Evolutionary conservation across 2,329 filamentous ascomycete species (phyloP), one percentile per base, ranked within the genome.

Genomic region (Phyllosticta citrichinensis): DNA sequence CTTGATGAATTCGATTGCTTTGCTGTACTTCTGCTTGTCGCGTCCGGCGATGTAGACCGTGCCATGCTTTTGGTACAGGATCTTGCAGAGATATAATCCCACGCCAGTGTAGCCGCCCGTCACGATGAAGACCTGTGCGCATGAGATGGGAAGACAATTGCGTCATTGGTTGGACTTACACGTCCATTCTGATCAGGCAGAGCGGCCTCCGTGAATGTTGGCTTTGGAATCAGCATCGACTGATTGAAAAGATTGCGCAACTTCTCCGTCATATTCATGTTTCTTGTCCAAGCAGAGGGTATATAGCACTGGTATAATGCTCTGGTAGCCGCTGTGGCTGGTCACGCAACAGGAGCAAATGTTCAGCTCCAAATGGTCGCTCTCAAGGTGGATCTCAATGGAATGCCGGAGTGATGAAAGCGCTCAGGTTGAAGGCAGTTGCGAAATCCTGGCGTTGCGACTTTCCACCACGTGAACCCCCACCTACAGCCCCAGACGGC

Each of bases 11-110:
- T 47, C 40, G 40, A 47, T n/a, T 14, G 80, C 80, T 1, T 68
- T 63, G 2, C 70, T 67, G 14, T 73, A 79, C 63, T 80, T 80
- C 12, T 74, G 68, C 25, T 73, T 66, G 3, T 70, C 77, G 30
- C 82, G 80, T 2, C 77, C 77, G 4, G 81, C 80, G 24, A 83
- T 68, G 68, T 83, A 85, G 14, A 85, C 77, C 1, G 73, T 82
- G 50, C 74, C 81, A 60, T 82, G 80, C 35, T 75, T 76, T 11
- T 71, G 68, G 68, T 85, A 85, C 14, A 86, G 74, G 2, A 85
- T 76, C 50, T 76, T 76, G 35, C 73, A 73, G 22, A 84, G 73
- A 64, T 83, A 79, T 47, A 77, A 76, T 8, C 82, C 82, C 5
- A 83, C 74, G 35, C 78, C 78, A 0, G 75, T 67, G 58, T 76